These are phyloP conservation scores for Suhomyces emberorum DNA, from an alignment of 805 yeast species.

Conservation along the genomic window DNA sequence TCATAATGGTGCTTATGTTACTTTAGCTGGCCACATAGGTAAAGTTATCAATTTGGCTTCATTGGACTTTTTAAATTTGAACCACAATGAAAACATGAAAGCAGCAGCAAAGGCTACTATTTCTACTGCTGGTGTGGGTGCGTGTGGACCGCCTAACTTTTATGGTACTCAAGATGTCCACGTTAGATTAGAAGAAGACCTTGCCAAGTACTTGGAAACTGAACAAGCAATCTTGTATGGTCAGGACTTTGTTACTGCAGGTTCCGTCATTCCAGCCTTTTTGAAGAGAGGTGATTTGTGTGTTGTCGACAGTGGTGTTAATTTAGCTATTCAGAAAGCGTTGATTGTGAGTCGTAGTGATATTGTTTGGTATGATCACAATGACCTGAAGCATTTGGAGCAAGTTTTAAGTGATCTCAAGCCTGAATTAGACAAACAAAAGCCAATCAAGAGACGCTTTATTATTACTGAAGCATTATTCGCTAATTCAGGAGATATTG, in stretches of 20 bases:
- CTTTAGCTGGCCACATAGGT: conserved; percentile 19
- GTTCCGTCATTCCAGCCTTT: conserved; percentile 89
- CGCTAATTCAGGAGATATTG: conserved; percentile 76
- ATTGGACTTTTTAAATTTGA: conserved; percentile 66
- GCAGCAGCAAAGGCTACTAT: conserved; percentile 57
- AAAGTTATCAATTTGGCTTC: conserved; percentile 65
- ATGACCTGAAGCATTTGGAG: conserved; percentile 81
- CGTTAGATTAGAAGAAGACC: conserved; percentile 67
- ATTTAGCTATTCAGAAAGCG: conserved; percentile 82
- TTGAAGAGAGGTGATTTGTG: conserved; percentile 92
- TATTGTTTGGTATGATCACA: conserved; percentile 80
- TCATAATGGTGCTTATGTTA: conserved; percentile 42
- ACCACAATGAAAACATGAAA: conserved; percentile 44
- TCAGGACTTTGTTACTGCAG: conserved; percentile 84
- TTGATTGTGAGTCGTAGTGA: conserved; percentile 82
- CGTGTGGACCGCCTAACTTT: conserved; percentile 98
- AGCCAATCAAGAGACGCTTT: conserved; percentile 83
- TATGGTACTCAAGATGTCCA: conserved; percentile 95
- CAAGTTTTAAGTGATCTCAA: conserved; percentile 58
- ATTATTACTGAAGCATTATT: conserved; percentile 90
- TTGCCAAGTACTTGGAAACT: conserved; percentile 72
- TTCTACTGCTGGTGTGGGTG: conserved; percentile 83
- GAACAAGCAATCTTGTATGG: conserved; percentile 84
- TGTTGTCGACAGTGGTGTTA: conserved; percentile 78
- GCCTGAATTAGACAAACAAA: conserved; percentile 58